These are phyloP conservation scores for Vaucheria bursata DNA, from an alignment of 352 stramenopile genomes.

Conservation along the genomic window DNA sequence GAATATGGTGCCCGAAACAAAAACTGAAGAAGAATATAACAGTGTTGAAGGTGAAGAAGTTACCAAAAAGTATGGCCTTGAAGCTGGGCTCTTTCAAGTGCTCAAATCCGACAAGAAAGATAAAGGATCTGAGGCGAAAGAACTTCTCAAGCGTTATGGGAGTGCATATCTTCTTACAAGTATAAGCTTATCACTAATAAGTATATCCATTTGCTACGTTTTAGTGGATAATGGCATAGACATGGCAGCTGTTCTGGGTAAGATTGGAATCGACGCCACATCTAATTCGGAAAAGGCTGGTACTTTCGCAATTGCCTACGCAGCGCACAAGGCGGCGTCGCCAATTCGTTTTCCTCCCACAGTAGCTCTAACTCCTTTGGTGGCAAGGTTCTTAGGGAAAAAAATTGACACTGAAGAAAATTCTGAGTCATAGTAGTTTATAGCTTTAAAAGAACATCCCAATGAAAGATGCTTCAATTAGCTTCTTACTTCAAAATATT, in stretches of 20 bases:
- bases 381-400: slow-evolving; percentile 71
- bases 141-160: slow-evolving; percentile 66
- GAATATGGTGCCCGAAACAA: too few relatives aligned
- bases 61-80: slow-evolving; percentile 66
- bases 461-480: too few relatives aligned
- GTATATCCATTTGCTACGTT: slow-evolving; percentile 64
- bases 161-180: slow-evolving; percentile 67
- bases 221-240: slow-evolving; percentile 66
- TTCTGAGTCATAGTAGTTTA: too few relatives aligned
- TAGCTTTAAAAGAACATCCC: too few relatives aligned
- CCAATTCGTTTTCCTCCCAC: slow-evolving; percentile 72
- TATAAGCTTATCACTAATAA: slow-evolving; percentile 64
- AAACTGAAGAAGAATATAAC: too few relatives aligned
- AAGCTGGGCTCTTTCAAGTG: slow-evolving; percentile 50
- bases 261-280: slow-evolving; percentile 58
- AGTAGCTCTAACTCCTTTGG: slow-evolving; percentile 66
- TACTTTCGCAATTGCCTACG: slow-evolving; percentile 72
- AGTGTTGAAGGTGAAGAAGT: slow-evolving; percentile 57
- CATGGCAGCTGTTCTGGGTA: slow-evolving; percentile 57
- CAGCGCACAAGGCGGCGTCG: slow-evolving; percentile 69
- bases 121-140: slow-evolving; percentile 56
- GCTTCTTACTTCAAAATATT: too few relatives aligned
- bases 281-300: slow-evolving; percentile 58
- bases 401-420: slow-evolving; percentile 51
- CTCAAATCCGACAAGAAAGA: slow-evolving; percentile 40